phyloP scores from a whole-genome alignment of 169 alveolate genomes.

The Perkinsus olseni region DNA sequence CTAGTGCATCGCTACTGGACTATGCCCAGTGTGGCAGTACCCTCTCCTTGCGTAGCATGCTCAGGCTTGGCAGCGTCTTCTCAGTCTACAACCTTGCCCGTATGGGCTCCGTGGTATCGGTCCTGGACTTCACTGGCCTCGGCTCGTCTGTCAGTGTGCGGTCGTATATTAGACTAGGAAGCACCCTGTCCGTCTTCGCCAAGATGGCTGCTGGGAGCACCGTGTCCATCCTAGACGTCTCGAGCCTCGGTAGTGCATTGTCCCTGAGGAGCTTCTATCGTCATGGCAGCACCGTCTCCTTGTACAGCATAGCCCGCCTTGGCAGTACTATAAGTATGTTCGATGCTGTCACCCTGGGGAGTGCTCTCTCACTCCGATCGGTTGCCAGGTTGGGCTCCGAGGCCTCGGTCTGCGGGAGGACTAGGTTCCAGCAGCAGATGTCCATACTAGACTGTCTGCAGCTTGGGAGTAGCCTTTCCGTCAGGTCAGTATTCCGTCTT shows the following conservation, averaged over 20 bases:
- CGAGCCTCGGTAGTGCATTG: neutral
- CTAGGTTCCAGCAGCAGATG: neutral
- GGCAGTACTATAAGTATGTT: neutral
- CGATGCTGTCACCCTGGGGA: neutral
- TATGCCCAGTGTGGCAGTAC: neutral
- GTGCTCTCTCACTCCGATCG: neutral
- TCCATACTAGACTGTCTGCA: neutral
- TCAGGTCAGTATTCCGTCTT: neutral
- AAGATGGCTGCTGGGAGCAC: neutral
- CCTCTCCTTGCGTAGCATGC: neutral
- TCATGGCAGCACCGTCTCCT: neutral
- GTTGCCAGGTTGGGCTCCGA: neutral
- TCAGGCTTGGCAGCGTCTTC: neutral
- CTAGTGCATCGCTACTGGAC: neutral
- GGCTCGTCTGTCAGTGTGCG: neutral
- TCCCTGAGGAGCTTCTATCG: slow-evolving; percentile 2
- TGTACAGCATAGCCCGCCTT: neutral
- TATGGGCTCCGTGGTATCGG: neutral
- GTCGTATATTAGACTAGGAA: slow-evolving; percentile 4
- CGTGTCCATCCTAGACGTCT: neutral
- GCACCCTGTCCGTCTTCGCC: slow-evolving; percentile 10
- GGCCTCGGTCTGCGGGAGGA: neutral
- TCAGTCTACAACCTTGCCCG: slow-evolving; percentile 10
- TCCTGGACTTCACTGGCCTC: slow-evolving; percentile 5
- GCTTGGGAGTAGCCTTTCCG: neutral